Conservation (phyloP, 2,329 filamentous ascomycete genomes). For the Hymenoscyphus occultus region DNA sequence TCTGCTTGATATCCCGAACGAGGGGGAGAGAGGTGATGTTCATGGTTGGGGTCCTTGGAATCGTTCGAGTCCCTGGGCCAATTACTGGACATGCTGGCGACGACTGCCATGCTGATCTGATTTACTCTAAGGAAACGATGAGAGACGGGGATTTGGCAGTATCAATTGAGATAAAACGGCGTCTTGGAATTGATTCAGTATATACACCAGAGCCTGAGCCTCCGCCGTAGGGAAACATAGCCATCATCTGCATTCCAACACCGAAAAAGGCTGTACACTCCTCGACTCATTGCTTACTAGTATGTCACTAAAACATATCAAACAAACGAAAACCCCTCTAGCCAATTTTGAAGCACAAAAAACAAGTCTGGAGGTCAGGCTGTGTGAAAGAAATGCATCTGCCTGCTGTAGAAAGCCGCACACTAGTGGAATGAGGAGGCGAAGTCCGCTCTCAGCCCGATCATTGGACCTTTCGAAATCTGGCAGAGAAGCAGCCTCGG, state of each 20-base stretch:
- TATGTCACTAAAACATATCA: not conserved
- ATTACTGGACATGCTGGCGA: not conserved
- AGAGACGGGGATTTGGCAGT: not conserved
- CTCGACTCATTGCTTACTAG: not conserved
- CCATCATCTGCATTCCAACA: not conserved
- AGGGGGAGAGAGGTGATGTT: not conserved
- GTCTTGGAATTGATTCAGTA: not conserved
- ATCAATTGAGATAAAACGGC: not conserved
- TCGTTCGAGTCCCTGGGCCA: not conserved
- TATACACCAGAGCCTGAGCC: not conserved
- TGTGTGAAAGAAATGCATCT: not conserved
- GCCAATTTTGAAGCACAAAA: not conserved
- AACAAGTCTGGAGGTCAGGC: not conserved
- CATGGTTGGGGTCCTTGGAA: not conserved
- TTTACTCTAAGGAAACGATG: not conserved
- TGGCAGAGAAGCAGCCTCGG: slow-evolving; percentile 2
- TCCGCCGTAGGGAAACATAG: not conserved
- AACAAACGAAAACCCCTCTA: not conserved
- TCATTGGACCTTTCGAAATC: slow-evolving; percentile 2
- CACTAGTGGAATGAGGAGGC: not conserved
- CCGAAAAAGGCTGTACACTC: not conserved
- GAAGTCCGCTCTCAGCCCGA: not conserved
- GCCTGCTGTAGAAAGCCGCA: not conserved
- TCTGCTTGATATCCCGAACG: not conserved
- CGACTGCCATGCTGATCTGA: not conserved